phyloP scores from a whole-genome alignment of 805 yeast genomes.

The Dipodascus geniculatus region DNA sequence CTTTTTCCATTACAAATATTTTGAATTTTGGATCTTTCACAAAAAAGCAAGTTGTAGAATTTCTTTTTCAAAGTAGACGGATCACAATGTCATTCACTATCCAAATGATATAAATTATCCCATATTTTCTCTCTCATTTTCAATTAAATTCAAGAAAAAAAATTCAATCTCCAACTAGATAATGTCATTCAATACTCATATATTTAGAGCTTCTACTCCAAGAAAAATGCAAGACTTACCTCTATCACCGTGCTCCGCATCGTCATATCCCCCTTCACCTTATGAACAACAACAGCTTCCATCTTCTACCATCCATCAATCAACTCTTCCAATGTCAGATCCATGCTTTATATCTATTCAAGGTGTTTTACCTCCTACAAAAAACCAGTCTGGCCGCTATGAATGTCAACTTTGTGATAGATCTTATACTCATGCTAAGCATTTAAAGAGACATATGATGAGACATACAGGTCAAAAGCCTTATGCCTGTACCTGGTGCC shows the following conservation, averaged over 20 bases:
- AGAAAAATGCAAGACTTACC: not conserved
- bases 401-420: slow-evolving; percentile 18
- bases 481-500: slow-evolving; percentile 63
- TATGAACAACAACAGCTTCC: not conserved
- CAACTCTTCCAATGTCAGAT: not conserved
- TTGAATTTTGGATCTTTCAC: not conserved
- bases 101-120: not conserved
- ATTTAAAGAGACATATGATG: slow-evolving; percentile 68
- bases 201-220: not conserved
- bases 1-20: not conserved
- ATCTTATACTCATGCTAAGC: slow-evolving; percentile 41
- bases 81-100: not conserved
- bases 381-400: slow-evolving; percentile 40
- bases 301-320: not conserved
- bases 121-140: not conserved
- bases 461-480: slow-evolving; percentile 83
- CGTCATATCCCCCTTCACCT: not conserved
- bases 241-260: not conserved
- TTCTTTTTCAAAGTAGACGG: too few relatives aligned
- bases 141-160: not conserved
- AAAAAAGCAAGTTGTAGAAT: not conserved
- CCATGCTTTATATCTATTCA: not conserved
- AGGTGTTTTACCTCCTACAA: not conserved
- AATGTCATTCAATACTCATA: not conserved
- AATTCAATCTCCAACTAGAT: too few relatives aligned